Evolutionary conservation across 192 early-diverging fungal genomes (phyloP).

Genomic region (Coemansia pectinata): DNA sequence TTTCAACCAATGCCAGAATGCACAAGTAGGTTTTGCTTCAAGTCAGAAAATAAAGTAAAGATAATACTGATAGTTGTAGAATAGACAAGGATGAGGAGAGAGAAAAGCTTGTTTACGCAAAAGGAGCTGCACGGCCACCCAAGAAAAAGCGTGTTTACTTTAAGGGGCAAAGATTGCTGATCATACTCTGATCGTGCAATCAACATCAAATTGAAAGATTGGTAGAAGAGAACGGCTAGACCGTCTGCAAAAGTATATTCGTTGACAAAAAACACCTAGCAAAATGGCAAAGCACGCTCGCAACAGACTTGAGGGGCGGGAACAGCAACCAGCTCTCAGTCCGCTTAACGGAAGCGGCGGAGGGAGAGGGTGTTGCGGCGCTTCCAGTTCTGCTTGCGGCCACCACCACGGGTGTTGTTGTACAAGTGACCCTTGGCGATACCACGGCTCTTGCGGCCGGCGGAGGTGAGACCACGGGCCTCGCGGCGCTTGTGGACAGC

Average conservation of each 20-base stretch:
- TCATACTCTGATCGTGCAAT: neutral
- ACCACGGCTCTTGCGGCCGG: conserved; percentile 97
- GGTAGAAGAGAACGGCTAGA: neutral
- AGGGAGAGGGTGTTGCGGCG: conserved; percentile 96
- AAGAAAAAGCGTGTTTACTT: neutral
- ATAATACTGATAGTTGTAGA: neutral
- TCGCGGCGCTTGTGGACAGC: conserved; percentile 99
- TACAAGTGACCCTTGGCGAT: conserved; percentile 93
- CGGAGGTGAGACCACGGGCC: conserved; percentile 94
- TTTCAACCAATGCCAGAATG: neutral
- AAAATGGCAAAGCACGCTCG: neutral
- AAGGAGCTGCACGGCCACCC: neutral
- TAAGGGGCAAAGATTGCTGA: neutral
- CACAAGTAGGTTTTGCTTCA: neutral
- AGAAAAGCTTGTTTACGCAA: conserved; percentile 2
- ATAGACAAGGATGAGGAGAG: neutral
- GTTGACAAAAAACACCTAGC: neutral
- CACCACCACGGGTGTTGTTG: conserved; percentile 97
- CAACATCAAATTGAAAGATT: neutral
- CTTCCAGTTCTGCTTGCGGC: conserved; percentile 90
- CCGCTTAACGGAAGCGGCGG: conserved; percentile 85
- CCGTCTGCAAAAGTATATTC: neutral
- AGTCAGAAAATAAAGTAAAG: neutral
- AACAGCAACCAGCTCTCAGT: conserved; percentile 6
- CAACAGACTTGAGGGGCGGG: neutral